Evolutionary conservation across 1,284 basidiomycete genomes (phyloP), one percentile per base, ranked within the genome.

Genomic region (Ustilago vetiveriae): DNA sequence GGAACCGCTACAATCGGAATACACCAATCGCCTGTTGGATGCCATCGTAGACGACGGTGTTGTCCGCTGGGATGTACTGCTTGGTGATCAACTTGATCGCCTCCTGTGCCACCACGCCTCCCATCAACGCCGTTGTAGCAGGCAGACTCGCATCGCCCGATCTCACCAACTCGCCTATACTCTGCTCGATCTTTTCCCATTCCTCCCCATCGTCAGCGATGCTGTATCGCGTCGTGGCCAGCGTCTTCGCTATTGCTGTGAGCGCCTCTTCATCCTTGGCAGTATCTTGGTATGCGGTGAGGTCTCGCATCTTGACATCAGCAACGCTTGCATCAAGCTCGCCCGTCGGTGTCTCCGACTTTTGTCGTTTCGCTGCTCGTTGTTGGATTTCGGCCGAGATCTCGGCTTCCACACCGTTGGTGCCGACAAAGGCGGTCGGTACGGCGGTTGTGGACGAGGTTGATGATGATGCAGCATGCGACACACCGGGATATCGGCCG

Each of bases 41-140:
- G 59, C 97, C 86, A 84, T 98, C 94, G 49, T 95, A 86, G 23
- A 93, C 85, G 70, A 90, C 92, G 63, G 90, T 90, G 19, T 93
- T 92, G 74, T 91, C 88, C 55, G 96, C 86, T 3, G 95, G 95
- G 19, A 93, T 86, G 82, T 99, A 99, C 83, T 98, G 96, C 79
- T 89, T 89, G 62, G 95, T 98, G 75, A 97, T 90, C 83, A 98
- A 86, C 86, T 99, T 98, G 87, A 98, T 98, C 7, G 89, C 89
- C 83, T 98, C 96, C 76, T 98, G 96, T n/a, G 93, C 93, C 23
- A 94, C 90, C 17, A 98, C 83, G 0, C 95, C 96, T 14, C 96
- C 96, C 3, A 98, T 84, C 78, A 98, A 88, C 0, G 94, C 94
- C 0, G 96, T 92, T 0, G 90, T 94, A 67, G 93, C 94, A 0